Percentiles rank a stretch among this genome's conserved stretches.
Conservation (phyloP, 768 basidiomycete species). For the Mycena capillaripes region DNA sequence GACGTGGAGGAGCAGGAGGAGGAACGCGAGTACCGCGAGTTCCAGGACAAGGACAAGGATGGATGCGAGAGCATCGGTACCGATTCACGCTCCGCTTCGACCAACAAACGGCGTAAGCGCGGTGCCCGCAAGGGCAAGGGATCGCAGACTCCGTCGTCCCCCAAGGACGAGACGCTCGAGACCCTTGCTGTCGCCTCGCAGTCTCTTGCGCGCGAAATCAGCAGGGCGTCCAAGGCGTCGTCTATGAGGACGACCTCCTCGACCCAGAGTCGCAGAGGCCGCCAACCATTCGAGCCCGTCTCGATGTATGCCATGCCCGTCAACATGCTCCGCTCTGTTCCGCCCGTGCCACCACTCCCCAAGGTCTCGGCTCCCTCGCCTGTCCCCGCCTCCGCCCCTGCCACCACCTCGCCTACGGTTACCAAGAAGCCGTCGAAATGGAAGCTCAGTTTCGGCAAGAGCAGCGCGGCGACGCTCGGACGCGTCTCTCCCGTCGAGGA, state of each 20-base stretch:
- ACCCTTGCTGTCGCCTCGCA: constrained; percentile 87
- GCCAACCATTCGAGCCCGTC: constrained; percentile 57
- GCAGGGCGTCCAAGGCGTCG: constrained; percentile 69
- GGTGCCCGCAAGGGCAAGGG: constrained; percentile 90
- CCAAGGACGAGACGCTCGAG: constrained; percentile 70
- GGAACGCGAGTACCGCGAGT: constrained; percentile 42
- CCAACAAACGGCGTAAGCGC: constrained; percentile 85
- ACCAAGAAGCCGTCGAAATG: constrained; percentile 90
- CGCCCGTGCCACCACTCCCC: constrained; percentile 26
- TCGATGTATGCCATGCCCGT: constrained; percentile 60
- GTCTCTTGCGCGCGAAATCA: constrained; percentile 87
- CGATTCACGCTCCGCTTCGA: constrained; percentile 76
- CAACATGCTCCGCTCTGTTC: constrained; percentile 45
- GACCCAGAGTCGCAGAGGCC: constrained; percentile 39
- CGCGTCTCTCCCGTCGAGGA: constrained; percentile 58
- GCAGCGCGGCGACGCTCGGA: constrained; percentile 55
- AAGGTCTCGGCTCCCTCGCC: constrained; percentile 41
- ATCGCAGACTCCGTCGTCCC: constrained; percentile 48
- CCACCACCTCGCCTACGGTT: constrained; percentile 52
- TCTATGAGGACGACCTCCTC: constrained; percentile 52
- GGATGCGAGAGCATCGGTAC: constrained; percentile 50
- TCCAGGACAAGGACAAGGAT: constrained; percentile 45
- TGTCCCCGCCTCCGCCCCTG: constrained; percentile 43
- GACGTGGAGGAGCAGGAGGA: constrained; percentile 61
- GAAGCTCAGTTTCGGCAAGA: constrained; percentile 84